Evolutionary conservation across 2,329 filamentous ascomycete species (phyloP).

Genomic region (Fusarium duplospermum): DNA sequence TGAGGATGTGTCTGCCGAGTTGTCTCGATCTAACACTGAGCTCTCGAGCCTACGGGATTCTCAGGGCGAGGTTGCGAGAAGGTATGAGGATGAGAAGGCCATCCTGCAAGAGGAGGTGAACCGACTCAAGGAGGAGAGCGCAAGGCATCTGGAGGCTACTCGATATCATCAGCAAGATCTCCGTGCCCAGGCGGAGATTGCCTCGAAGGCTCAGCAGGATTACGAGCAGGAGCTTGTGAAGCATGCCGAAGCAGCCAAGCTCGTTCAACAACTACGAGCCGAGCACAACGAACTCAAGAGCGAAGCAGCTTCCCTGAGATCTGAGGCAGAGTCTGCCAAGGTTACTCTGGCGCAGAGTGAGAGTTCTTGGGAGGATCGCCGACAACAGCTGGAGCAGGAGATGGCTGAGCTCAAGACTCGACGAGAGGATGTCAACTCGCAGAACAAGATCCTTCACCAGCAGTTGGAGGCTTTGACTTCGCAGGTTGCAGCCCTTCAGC

Average conservation of each 20-base stretch:
- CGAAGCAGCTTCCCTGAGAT: constrained; percentile 77
- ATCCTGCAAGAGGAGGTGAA: constrained; percentile 82
- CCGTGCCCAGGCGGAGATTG: constrained; percentile 92
- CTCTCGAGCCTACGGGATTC: constrained; percentile 83
- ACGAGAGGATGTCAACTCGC: constrained; percentile 84
- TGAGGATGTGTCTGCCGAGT: constrained; percentile 84
- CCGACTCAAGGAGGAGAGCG: constrained; percentile 85
- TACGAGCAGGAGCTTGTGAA: constrained; percentile 96
- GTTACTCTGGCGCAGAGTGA: constrained; percentile 83
- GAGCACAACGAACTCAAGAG: constrained; percentile 88
- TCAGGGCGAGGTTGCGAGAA: constrained; percentile 78
- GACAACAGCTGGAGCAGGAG: constrained; percentile 85
- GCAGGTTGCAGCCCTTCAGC: constrained; percentile 84
- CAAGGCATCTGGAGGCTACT: constrained; percentile 81
- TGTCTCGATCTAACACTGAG: constrained; percentile 84
- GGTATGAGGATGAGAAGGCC: constrained; percentile 84
- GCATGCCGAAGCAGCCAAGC: constrained; percentile 93
- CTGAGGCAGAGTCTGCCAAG: constrained; percentile 88
- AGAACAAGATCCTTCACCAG: constrained; percentile 90
- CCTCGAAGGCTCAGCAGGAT: constrained; percentile 90
- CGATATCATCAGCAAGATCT: constrained; percentile 91
- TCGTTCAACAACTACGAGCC: constrained; percentile 79
- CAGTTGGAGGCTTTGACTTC: constrained; percentile 86
- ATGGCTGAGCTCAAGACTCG: constrained; percentile 81
- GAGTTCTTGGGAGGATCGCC: constrained; percentile 87